Percentiles rank a stretch among this genome's conserved stretches.
phyloP scores from a whole-genome alignment of 2,329 filamentous ascomycete genomes.

The Diaporthe humulicola region DNA sequence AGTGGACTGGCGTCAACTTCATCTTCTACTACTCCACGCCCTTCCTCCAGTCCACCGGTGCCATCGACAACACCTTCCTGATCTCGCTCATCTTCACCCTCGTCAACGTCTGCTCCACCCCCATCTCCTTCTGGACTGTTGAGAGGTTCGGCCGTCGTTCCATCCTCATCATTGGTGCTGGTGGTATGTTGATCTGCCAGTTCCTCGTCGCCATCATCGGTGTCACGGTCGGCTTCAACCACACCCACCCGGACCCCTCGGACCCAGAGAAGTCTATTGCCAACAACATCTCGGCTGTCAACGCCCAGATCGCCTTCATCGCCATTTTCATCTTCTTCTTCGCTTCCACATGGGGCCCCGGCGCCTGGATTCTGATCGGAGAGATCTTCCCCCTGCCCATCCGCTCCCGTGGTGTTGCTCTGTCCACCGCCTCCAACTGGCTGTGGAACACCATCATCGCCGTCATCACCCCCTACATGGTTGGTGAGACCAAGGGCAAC shows the following conservation, averaged over 20 bases:
- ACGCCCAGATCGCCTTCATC: constrained; percentile 87
- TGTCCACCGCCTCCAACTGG: constrained; percentile 93
- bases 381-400: constrained; percentile 93
- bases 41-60: constrained; percentile 84
- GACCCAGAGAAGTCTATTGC: constrained; percentile 56
- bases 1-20: constrained; percentile 91
- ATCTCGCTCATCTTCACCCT: constrained; percentile 89
- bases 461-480: constrained; percentile 82
- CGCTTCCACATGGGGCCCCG: constrained; percentile 88
- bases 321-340: constrained; percentile 96
- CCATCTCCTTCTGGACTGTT: constrained; percentile 88
- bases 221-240: constrained; percentile 69
- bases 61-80: constrained; percentile 83
- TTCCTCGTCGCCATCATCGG: constrained; percentile 87
- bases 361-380: constrained; percentile 85
- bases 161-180: constrained; percentile 82
- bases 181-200: constrained; percentile 88
- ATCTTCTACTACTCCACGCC: constrained; percentile 90
- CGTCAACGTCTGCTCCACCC: constrained; percentile 89
- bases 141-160: constrained; percentile 85
- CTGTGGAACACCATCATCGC: constrained; percentile 84
- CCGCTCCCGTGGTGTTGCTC: constrained; percentile 86
- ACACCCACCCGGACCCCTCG: constrained; percentile 61
- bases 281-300: constrained; percentile 69
- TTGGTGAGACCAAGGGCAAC: constrained; percentile 71